Conservation (phyloP, 2,329 filamentous ascomycete species). For the Sarocladiaceae sp. region DNA sequence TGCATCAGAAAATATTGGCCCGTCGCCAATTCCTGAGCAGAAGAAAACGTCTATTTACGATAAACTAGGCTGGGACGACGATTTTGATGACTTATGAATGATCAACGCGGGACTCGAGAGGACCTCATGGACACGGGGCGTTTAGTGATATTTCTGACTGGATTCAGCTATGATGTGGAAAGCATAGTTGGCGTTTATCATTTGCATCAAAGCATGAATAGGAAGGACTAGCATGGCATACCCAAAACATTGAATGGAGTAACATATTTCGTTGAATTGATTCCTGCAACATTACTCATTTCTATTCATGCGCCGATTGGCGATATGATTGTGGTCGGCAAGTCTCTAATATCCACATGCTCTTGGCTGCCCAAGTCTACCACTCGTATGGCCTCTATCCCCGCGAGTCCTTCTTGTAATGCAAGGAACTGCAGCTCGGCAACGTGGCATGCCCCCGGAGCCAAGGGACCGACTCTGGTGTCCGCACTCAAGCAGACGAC, state of each 20-base stretch:
- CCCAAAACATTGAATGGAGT: neutral
- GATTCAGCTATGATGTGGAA: too few species aligned
- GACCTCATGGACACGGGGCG: slow-evolving; percentile 15
- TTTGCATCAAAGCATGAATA: neutral
- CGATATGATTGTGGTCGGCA: slow-evolving; percentile 64
- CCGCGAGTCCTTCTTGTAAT: slow-evolving; percentile 56
- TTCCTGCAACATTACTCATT: too few species aligned
- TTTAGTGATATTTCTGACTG: slow-evolving; percentile 16
- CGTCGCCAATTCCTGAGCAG: slow-evolving; percentile 11
- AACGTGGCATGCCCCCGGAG: slow-evolving; percentile 68
- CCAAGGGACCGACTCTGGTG: slow-evolving; percentile 67
- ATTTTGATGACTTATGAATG: slow-evolving; percentile 43
- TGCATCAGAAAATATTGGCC: slow-evolving; percentile 1
- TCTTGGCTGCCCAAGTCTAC: slow-evolving; percentile 71
- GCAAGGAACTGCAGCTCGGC: slow-evolving; percentile 70
- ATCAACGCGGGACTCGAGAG: slow-evolving; percentile 5
- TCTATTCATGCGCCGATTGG: slow-evolving; percentile 16
- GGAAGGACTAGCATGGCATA: neutral
- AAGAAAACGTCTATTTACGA: slow-evolving; percentile 46
- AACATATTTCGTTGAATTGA: too few species aligned
- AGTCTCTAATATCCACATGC: slow-evolving; percentile 70
- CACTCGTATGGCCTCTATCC: slow-evolving; percentile 68
- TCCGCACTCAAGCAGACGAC: slow-evolving; percentile 74
- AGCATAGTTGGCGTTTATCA: slow-evolving; percentile 7
- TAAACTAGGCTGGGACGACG: slow-evolving; percentile 54